Evolutionary conservation across 805 yeast genomes (phyloP).

Genomic region (Yarrowia sp.): DNA sequence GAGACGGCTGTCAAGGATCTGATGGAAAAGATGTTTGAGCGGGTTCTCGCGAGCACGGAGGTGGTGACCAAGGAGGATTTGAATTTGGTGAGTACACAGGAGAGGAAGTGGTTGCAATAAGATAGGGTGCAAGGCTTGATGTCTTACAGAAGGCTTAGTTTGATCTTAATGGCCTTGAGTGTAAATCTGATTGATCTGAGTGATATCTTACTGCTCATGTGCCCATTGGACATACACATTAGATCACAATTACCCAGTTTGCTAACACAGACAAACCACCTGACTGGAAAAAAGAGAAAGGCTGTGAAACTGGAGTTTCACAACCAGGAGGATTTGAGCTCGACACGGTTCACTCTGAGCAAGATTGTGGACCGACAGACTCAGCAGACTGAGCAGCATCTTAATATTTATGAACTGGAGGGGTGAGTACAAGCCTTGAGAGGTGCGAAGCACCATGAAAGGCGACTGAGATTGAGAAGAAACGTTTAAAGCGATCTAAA

Average conservation of each 20-base stretch:
- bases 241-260: background rate
- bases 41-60: constrained; percentile 61
- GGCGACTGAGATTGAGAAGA: too few relatives aligned
- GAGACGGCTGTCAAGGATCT: constrained; percentile 87
- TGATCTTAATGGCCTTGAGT: too few relatives aligned
- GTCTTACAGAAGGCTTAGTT: too few relatives aligned
- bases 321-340: constrained; percentile 69
- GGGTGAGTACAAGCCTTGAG: constrained; percentile 17
- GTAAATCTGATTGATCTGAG: background rate
- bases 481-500: too few relatives aligned
- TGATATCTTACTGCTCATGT: background rate
- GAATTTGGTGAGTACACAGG: constrained; percentile 42
- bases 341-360: constrained; percentile 13
- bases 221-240: background rate
- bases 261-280: constrained; percentile 74
- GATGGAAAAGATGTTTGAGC: constrained; percentile 70
- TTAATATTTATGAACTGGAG: constrained; percentile 32
- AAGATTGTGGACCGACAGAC: constrained; percentile 28
- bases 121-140: background rate
- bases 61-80: constrained; percentile 79
- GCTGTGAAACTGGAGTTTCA: constrained; percentile 75
- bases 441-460: too few relatives aligned
- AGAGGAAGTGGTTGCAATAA: background rate
- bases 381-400: constrained; percentile 32
- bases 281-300: constrained; percentile 72